phyloP scores from a whole-genome alignment of 257 asterid genomes.

The Solanum paucissectum region DNA sequence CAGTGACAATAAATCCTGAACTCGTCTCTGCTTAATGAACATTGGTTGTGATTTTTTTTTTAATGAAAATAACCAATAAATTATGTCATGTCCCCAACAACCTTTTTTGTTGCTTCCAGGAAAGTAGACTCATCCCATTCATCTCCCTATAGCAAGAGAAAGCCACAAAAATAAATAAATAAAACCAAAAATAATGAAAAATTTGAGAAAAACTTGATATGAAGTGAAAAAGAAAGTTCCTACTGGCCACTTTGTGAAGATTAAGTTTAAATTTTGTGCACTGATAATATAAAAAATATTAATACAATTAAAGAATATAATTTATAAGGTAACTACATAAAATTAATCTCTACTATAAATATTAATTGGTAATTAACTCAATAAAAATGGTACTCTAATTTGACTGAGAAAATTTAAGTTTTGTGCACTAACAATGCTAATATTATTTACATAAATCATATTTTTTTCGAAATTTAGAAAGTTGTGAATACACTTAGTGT shows the following conservation, averaged over 20 bases:
- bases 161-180: not conserved
- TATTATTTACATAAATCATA: no score
- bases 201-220: not conserved
- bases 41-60: not conserved
- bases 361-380: not conserved
- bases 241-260: not conserved
- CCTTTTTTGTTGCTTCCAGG: conserved; percentile 53
- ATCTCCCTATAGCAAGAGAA: conserved; percentile 27
- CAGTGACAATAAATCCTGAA: not conserved
- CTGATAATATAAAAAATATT: no score
- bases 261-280: not conserved
- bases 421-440: no score
- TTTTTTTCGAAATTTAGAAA: no score
- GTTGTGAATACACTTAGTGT: no score
- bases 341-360: not conserved
- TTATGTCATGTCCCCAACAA: conserved; percentile 22
- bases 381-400: no score
- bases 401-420: no score
- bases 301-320: not conserved
- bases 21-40: accelerated
- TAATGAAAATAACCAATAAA: not conserved
- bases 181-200: not conserved
- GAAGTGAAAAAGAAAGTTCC: not conserved
- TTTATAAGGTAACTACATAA: not conserved
- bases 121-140: conserved; percentile 61